Base-by-base conservation (phyloP, 1,139 yeast genomes). In the Candida sojae region DNA sequence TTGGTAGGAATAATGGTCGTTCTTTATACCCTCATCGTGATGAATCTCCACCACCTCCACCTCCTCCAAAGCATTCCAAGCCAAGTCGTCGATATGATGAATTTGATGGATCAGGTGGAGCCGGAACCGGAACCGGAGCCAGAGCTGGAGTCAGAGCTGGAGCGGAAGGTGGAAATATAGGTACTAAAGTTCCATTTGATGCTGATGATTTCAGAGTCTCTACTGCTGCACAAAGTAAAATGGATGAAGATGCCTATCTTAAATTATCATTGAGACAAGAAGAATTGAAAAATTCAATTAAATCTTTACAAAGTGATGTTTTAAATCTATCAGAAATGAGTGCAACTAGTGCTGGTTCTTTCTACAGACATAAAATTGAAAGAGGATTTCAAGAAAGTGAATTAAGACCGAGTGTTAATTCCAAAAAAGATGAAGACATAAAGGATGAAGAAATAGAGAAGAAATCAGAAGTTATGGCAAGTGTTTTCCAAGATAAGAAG, bases 331-430 rank as follows among this genome's bases (percentile, higher is more conserved):
- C 83, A 40, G 93, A 88, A 61, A 79, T 88, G 50, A 86, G 95
- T 69, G 96, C 96, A 4, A 88, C 96, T 0, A 86, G 95, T 57
- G 96, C 96, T 2, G 96, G 96, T 0, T 88, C 96, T 10, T 83
- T 84, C 53, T 82, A 84, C 46, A 79, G 96, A 58, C 93, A 89
- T 61, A 84, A 81, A 58, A 73, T 70, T 61, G 83, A 83, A 51
- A 73, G 72, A 55, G 73, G 69, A 46, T 52, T 64, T 40, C 61
- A 62, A 51, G 61, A 60, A 35, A 61, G 59, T 44, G 73, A 54
- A 6, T 12, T 25, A 6, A 57, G 60, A 43, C 51, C 64, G 60
- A 57, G 58, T 26, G 55, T 56, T 6, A 42, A 68, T 43, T 48
- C 61, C 4, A 33, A 17, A 26, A 11, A 40, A 4, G 35, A 33